A percentile compares a stretch with the other conserved stretches of the same genome.
These are phyloP conservation scores for Fusarium protoensiforme DNA, from an alignment of 2,329 filamentous ascomycete species.

Conservation along the genomic window DNA sequence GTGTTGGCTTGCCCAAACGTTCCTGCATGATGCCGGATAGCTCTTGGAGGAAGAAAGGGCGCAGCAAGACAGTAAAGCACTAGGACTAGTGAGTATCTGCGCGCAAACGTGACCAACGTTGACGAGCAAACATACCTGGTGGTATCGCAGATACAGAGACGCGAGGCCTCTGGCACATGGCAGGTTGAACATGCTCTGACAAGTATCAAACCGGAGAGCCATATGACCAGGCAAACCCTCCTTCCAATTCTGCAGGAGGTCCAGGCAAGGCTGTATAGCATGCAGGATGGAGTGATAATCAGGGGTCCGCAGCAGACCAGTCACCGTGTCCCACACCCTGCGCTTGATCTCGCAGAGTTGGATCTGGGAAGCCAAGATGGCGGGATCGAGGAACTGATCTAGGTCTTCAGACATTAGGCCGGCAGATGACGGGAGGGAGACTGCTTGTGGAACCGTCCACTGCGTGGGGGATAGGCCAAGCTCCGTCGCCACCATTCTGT, in stretches of 20 bases:
- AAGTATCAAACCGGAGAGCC: conserved; percentile 1
- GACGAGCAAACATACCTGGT: conserved; percentile 1
- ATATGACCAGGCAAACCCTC: neutral
- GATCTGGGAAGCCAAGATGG: neutral
- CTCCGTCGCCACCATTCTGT: conserved; percentile 12
- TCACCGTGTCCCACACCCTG: neutral
- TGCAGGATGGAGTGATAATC: neutral
- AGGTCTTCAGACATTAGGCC: neutral
- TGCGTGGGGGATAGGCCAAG: conserved; percentile 6
- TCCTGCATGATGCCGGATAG: conserved; percentile 9
- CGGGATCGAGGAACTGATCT: conserved; percentile 9
- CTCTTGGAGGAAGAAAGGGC: conserved; percentile 9
- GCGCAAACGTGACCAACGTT: no score
- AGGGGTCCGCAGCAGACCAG: neutral
- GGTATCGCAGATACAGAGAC: conserved; percentile 11
- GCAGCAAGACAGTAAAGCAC: conserved; percentile 12
- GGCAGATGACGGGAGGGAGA: neutral
- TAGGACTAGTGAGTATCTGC: neutral
- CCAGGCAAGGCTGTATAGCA: neutral
- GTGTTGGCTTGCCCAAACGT: neutral
- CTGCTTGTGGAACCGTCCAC: neutral
- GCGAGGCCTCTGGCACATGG: conserved; percentile 12
- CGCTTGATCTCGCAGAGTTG: conserved; percentile 15
- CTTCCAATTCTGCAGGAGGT: conserved; percentile 5
- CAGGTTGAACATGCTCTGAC: neutral